Evolutionary conservation across 768 basidiomycete species (phyloP).

Genomic region (Termitomyces titanicus): DNA sequence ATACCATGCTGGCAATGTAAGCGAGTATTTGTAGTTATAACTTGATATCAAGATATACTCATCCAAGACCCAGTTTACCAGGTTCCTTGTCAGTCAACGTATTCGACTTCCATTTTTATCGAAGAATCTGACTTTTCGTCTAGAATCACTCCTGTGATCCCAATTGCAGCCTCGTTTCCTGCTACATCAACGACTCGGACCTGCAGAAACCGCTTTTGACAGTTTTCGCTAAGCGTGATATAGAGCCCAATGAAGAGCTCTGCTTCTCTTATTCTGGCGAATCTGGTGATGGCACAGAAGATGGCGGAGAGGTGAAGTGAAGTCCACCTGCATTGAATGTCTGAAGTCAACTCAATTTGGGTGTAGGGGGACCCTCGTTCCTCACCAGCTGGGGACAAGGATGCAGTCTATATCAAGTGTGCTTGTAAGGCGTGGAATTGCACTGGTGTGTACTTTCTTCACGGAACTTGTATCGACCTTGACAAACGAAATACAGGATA

Average conservation of each 20-base stretch:
- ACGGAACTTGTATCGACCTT: not conserved
- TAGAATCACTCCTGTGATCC: slow-evolving; percentile 94
- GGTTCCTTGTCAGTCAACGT: slow-evolving; percentile 63
- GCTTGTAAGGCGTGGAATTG: slow-evolving; percentile 52
- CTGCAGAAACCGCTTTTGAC: slow-evolving; percentile 64
- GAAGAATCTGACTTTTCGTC: not conserved
- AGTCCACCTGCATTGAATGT: not conserved
- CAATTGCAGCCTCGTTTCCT: slow-evolving; percentile 68
- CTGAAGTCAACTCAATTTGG: not conserved
- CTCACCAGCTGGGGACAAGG: slow-evolving; percentile 19
- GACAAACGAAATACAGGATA: slow-evolving; percentile 7
- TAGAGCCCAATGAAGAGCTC: slow-evolving; percentile 65
- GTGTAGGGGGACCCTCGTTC: not conserved
- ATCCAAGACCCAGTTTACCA: slow-evolving; percentile 63
- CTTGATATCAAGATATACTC: slow-evolving; percentile 3
- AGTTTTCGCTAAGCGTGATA: slow-evolving; percentile 63
- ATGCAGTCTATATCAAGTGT: slow-evolving; percentile 46
- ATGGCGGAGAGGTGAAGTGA: slow-evolving; percentile 30
- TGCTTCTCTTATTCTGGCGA: slow-evolving; percentile 72
- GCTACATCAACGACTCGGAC: slow-evolving; percentile 77
- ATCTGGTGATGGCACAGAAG: slow-evolving; percentile 28
- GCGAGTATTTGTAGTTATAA: slow-evolving; percentile 21
- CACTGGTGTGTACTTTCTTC: slow-evolving; percentile 29
- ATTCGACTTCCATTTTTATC: not conserved
- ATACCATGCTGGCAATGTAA: slow-evolving; percentile 82